Evolutionary conservation across 2,329 filamentous ascomycete species (phyloP).

Genomic region (Seiridium unicorne): DNA sequence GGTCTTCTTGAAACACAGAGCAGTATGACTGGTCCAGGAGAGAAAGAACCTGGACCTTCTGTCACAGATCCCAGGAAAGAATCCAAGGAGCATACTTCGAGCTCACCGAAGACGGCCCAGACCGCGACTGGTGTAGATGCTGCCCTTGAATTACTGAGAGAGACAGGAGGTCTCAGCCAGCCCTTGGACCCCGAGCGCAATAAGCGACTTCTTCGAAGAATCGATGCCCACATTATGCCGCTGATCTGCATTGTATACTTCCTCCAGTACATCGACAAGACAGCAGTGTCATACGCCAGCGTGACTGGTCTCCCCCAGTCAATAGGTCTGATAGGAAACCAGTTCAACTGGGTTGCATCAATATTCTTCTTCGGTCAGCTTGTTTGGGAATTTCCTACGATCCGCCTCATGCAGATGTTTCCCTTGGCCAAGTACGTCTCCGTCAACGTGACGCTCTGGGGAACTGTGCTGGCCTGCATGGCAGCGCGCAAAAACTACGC

Average conservation of each 20-base stretch:
- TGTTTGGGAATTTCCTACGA: slow-evolving; percentile 35
- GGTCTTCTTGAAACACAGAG: neutral
- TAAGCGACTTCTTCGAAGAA: slow-evolving; percentile 15
- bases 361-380: slow-evolving; percentile 27
- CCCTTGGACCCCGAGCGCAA: slow-evolving; percentile 12
- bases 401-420: slow-evolving; percentile 34
- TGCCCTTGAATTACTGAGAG: slow-evolving; percentile 15
- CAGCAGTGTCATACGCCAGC: slow-evolving; percentile 18
- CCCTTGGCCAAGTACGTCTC: slow-evolving; percentile 36
- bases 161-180: slow-evolving; percentile 15
- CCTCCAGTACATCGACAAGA: slow-evolving; percentile 20
- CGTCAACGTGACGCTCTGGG: slow-evolving; percentile 34
- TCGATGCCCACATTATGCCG: slow-evolving; percentile 18
- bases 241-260: slow-evolving; percentile 20
- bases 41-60: neutral
- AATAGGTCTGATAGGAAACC: slow-evolving; percentile 34
- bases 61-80: neutral
- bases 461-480: slow-evolving; percentile 35
- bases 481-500: slow-evolving; percentile 39
- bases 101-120: neutral
- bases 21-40: neutral
- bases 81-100: neutral
- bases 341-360: slow-evolving; percentile 39
- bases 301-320: slow-evolving; percentile 21
- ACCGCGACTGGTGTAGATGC: slow-evolving; percentile 14